Evolutionary conservation across 768 basidiomycete genomes (phyloP), one percentile per base, ranked within the genome.

Genomic region (Candolleomyces eurysporus): DNA sequence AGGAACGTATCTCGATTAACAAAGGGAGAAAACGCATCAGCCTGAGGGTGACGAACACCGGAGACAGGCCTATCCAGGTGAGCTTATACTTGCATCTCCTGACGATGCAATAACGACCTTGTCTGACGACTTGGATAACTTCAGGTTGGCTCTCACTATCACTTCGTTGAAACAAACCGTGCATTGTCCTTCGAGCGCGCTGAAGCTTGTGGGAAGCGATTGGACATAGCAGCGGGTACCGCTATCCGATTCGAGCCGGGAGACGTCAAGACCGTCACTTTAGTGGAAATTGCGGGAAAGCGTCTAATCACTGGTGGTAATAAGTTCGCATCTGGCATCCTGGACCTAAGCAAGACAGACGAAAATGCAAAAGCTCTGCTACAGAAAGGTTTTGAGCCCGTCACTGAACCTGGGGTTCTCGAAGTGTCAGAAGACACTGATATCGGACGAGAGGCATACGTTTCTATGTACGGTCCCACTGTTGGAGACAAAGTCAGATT

Each of bases 211-310:
- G 91, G 90, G 6, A 94, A 86, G 68, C 85, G 91, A 13, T 85
- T 99, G 7, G 94, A 99, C 71, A 97, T 98, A 57, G 78, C 96
- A 0, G 88, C 97, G 0, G 96, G 97, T 6, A 98, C 95, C 0
- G 96, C 97, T 6, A 92, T 97, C 5, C 87, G 97, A 36, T 98
- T 99, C 71, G 97, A 99, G 71, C 96, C 97, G 0, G 94, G 95
- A 2, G 94, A 96, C 66, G 71, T 74, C 43, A 95, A 94, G 76
- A 87, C 92, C 0, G 91, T 98, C 45, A 84, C 83, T 0, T 84
- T 98, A 7, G 91, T 92, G 62, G 73, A 84, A 21, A 90, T 97
- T 50, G 89, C 84, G 16, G 97, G 96, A 0, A 72, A 76, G 0
- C 82, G 84, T 66, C 72, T 84, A 40, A 84, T 95, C 46, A 84